A percentile compares a stretch with the other conserved stretches of the same genome.
Conservation (phyloP, 371 early-diverging fungal genomes). For the Umbelopsis sp. region DNA sequence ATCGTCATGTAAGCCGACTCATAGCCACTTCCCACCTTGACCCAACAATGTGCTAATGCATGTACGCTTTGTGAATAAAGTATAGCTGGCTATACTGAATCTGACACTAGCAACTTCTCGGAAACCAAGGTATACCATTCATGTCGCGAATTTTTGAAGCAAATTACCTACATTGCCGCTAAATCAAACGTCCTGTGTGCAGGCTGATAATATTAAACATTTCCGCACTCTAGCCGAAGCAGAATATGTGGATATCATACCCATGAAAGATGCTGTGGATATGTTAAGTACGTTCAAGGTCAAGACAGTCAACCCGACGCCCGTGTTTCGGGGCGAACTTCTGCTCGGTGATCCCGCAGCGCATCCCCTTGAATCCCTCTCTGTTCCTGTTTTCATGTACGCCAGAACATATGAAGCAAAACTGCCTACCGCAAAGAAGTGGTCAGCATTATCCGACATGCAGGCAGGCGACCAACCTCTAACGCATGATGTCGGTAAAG, state of each 20-base stretch:
- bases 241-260: conserved; percentile 27
- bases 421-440: conserved; percentile 61
- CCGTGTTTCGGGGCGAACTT: conserved; percentile 60
- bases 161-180: too few species aligned
- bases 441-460: conserved; percentile 55
- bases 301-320: conserved; percentile 59
- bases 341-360: conserved; percentile 53
- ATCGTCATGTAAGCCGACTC: conserved; percentile 58
- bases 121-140: too few species aligned
- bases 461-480: conserved; percentile 25
- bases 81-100: not conserved
- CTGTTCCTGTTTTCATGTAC: conserved; percentile 63
- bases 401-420: conserved; percentile 54
- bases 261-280: conserved; percentile 55
- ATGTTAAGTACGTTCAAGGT: conserved; percentile 49
- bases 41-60: not conserved
- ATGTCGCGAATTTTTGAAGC: too few species aligned
- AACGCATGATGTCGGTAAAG: conserved; percentile 51
- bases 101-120: too few species aligned
- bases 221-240: conserved; percentile 25
- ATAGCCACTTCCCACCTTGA: not conserved
- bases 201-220: conserved; percentile 25
- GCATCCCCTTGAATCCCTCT: conserved; percentile 39
- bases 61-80: not conserved
- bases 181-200: too few species aligned